Conservation (phyloP, 371 early-diverging fungal species). For the Mucor piriformis region DNA sequence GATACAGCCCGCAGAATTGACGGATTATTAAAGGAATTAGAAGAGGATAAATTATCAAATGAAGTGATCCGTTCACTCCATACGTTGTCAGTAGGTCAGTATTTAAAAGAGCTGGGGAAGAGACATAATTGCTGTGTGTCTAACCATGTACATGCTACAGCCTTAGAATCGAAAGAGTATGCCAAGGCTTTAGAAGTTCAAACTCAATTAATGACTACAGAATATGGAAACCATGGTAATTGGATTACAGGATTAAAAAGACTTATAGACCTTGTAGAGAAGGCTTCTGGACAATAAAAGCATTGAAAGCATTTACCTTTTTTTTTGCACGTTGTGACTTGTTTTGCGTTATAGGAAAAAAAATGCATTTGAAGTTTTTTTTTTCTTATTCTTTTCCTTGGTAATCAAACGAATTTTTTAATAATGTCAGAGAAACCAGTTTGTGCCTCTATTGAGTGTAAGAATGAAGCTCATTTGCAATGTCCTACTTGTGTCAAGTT, state of each 20-base stretch:
- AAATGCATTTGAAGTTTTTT: not conserved
- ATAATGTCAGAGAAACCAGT: slow-evolving; percentile 16
- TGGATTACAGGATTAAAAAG: slow-evolving; percentile 74
- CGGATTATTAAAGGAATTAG: slow-evolving; percentile 56
- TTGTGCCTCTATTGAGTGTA: slow-evolving; percentile 59
- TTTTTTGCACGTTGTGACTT: not conserved
- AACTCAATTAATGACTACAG: slow-evolving; percentile 64
- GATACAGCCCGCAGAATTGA: slow-evolving; percentile 63
- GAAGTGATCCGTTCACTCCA: slow-evolving; percentile 46
- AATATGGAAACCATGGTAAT: slow-evolving; percentile 62
- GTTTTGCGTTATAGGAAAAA: not conserved
- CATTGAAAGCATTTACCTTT: not conserved
- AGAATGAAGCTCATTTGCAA: slow-evolving; percentile 75
- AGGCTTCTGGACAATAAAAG: slow-evolving; percentile 10
- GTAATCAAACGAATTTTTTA: not conserved
- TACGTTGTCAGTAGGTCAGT: slow-evolving; percentile 48
- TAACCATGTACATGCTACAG: not conserved
- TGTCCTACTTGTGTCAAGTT: slow-evolving; percentile 92
- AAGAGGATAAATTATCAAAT: slow-evolving; percentile 48
- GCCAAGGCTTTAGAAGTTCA: slow-evolving; percentile 55
- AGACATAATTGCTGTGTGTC: not conserved
- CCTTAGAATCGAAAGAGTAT: slow-evolving; percentile 32
- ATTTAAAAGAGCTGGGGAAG: not conserved
- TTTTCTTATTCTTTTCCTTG: not conserved
- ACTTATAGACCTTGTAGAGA: slow-evolving; percentile 55